Conservation (phyloP, 2,329 filamentous ascomycete species). For the Alternaria brassicae region DNA sequence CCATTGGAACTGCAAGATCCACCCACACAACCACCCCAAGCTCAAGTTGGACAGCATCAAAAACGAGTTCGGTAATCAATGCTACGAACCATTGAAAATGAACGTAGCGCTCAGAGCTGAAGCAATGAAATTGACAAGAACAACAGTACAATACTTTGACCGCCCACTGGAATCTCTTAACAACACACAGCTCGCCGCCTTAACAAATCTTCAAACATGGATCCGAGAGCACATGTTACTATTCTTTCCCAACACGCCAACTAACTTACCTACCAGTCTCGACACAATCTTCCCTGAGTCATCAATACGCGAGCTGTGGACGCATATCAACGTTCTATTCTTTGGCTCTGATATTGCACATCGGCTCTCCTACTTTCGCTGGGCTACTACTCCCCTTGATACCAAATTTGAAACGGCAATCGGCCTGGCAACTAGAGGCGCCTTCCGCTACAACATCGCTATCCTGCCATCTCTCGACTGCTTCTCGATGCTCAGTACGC, state of each 20-base stretch:
- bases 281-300: neutral
- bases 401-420: neutral
- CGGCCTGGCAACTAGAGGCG: neutral
- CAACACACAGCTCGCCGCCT: neutral
- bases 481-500: neutral
- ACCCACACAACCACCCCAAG: neutral
- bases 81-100: neutral
- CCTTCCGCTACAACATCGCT: neutral
- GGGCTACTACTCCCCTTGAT: neutral
- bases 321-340: slow-evolving; percentile 1
- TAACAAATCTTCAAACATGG: neutral
- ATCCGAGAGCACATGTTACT: neutral
- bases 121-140: neutral
- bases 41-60: slow-evolving; percentile 5
- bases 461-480: neutral
- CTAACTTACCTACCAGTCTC: neutral
- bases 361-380: neutral
- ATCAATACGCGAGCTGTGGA: neutral
- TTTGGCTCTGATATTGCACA: neutral
- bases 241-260: neutral
- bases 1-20: neutral
- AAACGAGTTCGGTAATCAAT: slow-evolving; percentile 5
- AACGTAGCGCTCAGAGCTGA: neutral
- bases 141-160: neutral
- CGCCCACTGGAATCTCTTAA: neutral